phyloP scores from a whole-genome alignment of 2,329 filamentous ascomycete species.

The Hymenoscyphus albidus region DNA sequence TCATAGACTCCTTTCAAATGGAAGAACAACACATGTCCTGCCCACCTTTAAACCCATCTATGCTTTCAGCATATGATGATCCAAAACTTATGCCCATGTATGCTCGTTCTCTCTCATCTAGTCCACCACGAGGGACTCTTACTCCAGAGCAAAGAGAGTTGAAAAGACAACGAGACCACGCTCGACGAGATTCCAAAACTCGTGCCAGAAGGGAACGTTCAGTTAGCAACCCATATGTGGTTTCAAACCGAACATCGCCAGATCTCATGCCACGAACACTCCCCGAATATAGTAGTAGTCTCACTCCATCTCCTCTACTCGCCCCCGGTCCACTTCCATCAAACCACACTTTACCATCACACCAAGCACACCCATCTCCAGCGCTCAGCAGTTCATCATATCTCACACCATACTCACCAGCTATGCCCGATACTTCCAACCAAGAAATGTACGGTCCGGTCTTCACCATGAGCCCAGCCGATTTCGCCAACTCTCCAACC shows the following conservation, averaged over 20 bases:
- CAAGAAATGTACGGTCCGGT: constrained; percentile 30
- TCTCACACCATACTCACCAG: constrained; percentile 31
- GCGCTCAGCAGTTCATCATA: constrained; percentile 29
- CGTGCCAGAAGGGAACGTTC: constrained; percentile 46
- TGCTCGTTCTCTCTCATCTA: constrained; percentile 44
- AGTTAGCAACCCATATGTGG: constrained; percentile 33
- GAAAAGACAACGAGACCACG: constrained; percentile 58
- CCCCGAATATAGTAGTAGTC: constrained; percentile 29
- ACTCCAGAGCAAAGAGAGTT: constrained; percentile 59
- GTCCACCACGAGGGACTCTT: constrained; percentile 51
- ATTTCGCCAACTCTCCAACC: constrained; percentile 23
- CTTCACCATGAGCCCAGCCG: constrained; percentile 28
- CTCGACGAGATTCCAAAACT: constrained; percentile 55
- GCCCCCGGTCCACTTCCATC: constrained; percentile 26
- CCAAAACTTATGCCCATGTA: constrained; percentile 33
- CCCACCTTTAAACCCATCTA: constrained; percentile 25
- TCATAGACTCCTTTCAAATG: constrained; percentile 30
- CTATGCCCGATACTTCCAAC: constrained; percentile 23
- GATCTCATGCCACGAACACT: constrained; percentile 33
- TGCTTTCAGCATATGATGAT: constrained; percentile 32
- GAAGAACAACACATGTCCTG: constrained; percentile 32
- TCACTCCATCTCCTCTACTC: constrained; percentile 34
- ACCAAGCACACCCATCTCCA: constrained; percentile 25
- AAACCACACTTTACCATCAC: not conserved
- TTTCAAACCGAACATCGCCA: constrained; percentile 33